Percentiles rank a stretch among this genome's conserved stretches.
phyloP scores from a whole-genome alignment of 2,329 filamentous ascomycete species.

The Aspergillus arachidicola region DNA sequence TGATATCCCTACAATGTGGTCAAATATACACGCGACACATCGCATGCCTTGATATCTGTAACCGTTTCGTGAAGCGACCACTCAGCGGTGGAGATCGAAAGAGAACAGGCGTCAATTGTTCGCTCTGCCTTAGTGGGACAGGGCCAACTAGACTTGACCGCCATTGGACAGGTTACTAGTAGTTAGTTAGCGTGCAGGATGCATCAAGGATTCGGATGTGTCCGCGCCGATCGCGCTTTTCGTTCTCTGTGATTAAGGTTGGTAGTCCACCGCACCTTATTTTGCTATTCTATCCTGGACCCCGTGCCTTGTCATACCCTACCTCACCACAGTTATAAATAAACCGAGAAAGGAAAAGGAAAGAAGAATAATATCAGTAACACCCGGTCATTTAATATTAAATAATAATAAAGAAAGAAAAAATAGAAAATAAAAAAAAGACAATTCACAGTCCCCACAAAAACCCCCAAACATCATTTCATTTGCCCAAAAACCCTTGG shows the following conservation, averaged over 20 bases:
- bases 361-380: too few species aligned
- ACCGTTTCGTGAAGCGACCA: neutral
- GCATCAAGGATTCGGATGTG: slow-evolving; percentile 1
- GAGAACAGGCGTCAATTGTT: neutral
- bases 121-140: neutral
- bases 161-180: neutral
- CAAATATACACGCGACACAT: slow-evolving; percentile 1
- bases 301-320: neutral
- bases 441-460: neutral
- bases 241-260: neutral
- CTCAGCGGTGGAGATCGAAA: neutral
- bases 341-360: neutral
- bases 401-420: too few species aligned
- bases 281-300: neutral
- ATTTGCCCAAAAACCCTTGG: neutral
- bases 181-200: neutral
- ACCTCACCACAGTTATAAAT: neutral
- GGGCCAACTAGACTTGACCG: neutral
- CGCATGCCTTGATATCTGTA: neutral
- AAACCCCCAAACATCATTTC: neutral
- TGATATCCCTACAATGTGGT: neutral
- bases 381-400: too few species aligned
- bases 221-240: neutral
- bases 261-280: neutral
- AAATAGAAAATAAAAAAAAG: neutral